Evolutionary conservation across 306 rosid species (phyloP).

Genomic region (Fagus crenata): DNA sequence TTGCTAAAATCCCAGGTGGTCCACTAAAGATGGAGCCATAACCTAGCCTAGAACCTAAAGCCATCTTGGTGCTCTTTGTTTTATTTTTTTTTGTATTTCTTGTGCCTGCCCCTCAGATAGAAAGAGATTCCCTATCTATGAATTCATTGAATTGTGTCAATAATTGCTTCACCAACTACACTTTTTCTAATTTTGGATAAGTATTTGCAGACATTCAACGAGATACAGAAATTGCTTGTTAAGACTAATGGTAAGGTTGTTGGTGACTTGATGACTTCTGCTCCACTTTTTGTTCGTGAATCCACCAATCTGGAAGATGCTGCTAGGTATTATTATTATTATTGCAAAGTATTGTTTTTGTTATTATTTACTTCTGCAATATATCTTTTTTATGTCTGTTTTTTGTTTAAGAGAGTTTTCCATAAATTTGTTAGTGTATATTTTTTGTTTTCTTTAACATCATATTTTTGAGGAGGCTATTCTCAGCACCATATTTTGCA

Average conservation of each 20-base stretch:
- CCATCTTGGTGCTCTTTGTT: neutral
- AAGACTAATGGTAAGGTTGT: conserved; percentile 92
- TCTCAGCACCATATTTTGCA: neutral
- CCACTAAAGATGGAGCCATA: neutral
- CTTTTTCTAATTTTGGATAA: conserved; percentile 39
- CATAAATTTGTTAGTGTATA: neutral
- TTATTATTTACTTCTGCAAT: neutral
- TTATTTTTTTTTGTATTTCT: neutral
- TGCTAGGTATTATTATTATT: conserved; percentile 55
- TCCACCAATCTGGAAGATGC: conserved; percentile 83
- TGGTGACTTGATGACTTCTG: conserved; percentile 92
- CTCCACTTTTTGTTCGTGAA: conserved; percentile 85
- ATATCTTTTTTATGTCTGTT: conserved; percentile 6
- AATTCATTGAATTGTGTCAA: conserved; percentile 4
- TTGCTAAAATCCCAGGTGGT: neutral
- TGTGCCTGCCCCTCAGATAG: conserved; percentile 12
- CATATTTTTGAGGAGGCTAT: neutral
- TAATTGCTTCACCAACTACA: conserved; percentile 7
- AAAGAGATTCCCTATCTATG: conserved; percentile 6
- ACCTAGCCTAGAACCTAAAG: conserved; percentile 11
- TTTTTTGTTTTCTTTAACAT: neutral
- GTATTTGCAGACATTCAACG: conserved; percentile 74
- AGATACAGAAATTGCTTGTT: conserved; percentile 77
- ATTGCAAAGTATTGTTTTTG: neutral
- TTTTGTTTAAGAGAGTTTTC: neutral